Evolutionary conservation across 2,329 filamentous ascomycete species (phyloP).

Genomic region (Arachnopeziza araneosa): DNA sequence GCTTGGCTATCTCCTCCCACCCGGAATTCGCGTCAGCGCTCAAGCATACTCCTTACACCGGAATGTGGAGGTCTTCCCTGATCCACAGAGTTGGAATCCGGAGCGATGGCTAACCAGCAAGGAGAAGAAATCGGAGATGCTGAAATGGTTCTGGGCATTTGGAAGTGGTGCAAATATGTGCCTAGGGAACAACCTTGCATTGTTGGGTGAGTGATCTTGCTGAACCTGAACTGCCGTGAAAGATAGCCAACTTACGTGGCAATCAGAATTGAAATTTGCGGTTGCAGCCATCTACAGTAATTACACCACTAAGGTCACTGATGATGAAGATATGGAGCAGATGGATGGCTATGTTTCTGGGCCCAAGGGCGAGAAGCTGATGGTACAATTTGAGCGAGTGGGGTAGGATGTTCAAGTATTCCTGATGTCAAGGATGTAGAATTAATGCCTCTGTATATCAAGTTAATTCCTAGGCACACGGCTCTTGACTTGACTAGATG

Average conservation of each 20-base stretch:
- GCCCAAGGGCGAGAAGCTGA: conserved; percentile 49
- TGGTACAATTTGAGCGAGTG: conserved; percentile 33
- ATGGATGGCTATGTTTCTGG: conserved; percentile 58
- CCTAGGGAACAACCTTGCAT: conserved; percentile 62
- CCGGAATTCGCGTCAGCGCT: conserved; percentile 46
- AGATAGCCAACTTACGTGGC: background rate
- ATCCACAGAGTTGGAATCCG: conserved; percentile 45
- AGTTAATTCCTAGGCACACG: background rate
- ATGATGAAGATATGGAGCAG: conserved; percentile 59
- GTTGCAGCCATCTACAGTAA: conserved; percentile 66
- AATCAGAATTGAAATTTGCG: conserved; percentile 65
- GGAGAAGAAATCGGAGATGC: conserved; percentile 37
- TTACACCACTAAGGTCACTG: conserved; percentile 53
- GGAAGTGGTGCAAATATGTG: conserved; percentile 64
- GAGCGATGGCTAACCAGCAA: conserved; percentile 45
- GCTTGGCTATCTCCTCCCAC: conserved; percentile 39
- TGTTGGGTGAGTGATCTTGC: conserved; percentile 39
- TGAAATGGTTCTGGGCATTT: conserved; percentile 61
- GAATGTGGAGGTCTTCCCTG: conserved; percentile 42
- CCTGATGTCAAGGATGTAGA: background rate
- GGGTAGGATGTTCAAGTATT: background rate
- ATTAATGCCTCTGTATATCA: background rate
- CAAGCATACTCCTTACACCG: conserved; percentile 52
- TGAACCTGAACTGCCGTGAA: background rate
- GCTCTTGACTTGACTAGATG: too few species aligned